Evolutionary conservation across 768 basidiomycete species (phyloP).

Genomic region (Trametes sanguinea): DNA sequence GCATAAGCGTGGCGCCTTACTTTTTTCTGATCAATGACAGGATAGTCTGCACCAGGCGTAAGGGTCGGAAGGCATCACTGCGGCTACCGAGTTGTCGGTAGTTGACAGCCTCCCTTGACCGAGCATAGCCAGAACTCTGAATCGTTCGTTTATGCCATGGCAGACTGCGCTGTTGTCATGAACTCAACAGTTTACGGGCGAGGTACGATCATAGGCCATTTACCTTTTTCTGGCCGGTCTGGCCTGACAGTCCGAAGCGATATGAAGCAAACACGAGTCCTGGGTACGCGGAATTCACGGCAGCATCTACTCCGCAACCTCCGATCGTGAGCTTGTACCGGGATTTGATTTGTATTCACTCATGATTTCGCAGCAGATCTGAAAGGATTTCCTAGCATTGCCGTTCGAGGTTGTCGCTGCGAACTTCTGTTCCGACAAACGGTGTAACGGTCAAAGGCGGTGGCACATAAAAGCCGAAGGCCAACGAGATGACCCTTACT

Average conservation of each 20-base stretch:
- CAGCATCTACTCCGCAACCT: background rate
- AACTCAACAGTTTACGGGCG: background rate
- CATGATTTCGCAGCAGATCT: conserved; percentile 7
- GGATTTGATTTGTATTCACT: conserved; percentile 13
- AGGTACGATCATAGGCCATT: background rate
- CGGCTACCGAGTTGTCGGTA: conserved; percentile 11
- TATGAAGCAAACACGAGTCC: background rate
- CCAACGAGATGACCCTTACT: background rate
- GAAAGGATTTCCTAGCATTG: background rate
- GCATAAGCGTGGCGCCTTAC: background rate
- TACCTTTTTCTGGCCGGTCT: background rate
- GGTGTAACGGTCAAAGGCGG: background rate
- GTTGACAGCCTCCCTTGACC: conserved; percentile 3
- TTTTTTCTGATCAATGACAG: conserved; percentile 1
- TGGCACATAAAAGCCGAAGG: conserved; percentile 9
- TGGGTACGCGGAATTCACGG: background rate
- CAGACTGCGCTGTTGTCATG: conserved; percentile 11
- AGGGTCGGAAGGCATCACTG: background rate
- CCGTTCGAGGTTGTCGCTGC: too few species aligned
- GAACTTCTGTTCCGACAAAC: too few species aligned
- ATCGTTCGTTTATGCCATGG: background rate
- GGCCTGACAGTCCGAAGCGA: background rate
- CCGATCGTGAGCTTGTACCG: conserved; percentile 2
- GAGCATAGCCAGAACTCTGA: conserved; percentile 2
- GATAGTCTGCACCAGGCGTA: background rate